A percentile compares a stretch with the other conserved stretches of the same genome.
Conservation (phyloP, 805 yeast genomes). For the Starmerella bacillaris region DNA sequence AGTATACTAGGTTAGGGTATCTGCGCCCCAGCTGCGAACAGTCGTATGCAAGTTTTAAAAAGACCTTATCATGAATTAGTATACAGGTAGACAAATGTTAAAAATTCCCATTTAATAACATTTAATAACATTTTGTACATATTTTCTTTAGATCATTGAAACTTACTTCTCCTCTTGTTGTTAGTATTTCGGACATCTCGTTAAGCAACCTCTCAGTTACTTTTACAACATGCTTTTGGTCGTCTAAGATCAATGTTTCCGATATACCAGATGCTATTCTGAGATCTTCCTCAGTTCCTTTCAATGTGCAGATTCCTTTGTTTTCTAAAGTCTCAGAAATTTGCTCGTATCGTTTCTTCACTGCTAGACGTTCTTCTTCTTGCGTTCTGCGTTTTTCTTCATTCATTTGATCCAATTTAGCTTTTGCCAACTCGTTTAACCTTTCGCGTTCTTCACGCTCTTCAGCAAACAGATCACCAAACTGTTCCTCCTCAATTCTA, state of each 20-base stretch:
- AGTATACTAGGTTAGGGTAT: too few species aligned
- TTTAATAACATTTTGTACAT: too few species aligned
- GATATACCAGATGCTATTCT: slow-evolving; percentile 12
- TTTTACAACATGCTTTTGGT: slow-evolving; percentile 11
- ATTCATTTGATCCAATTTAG: slow-evolving; percentile 14
- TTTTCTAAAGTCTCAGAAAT: slow-evolving; percentile 8
- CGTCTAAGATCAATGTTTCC: slow-evolving; percentile 11
- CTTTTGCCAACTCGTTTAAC: slow-evolving; percentile 14
- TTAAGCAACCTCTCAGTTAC: slow-evolving; percentile 7
- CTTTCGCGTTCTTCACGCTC: slow-evolving; percentile 17
- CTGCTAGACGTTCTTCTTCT: slow-evolving; percentile 11
- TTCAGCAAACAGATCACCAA: slow-evolving; percentile 21
- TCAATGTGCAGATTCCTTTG: slow-evolving; percentile 13
- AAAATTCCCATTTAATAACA: too few species aligned
- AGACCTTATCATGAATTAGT: too few species aligned
- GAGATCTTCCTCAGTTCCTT: slow-evolving; percentile 10
- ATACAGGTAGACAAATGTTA: too few species aligned
- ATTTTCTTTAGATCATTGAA: too few species aligned
- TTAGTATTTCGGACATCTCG: slow-evolving; percentile 3
- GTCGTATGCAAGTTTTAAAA: too few species aligned
- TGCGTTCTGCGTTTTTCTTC: slow-evolving; percentile 13
- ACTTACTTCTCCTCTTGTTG: slow-evolving; percentile 4
- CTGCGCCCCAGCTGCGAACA: too few species aligned
- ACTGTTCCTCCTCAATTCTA: slow-evolving; percentile 17
- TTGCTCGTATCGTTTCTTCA: slow-evolving; percentile 9